Evolutionary conservation across 176 grass and related monocot genomes (phyloP).

Genomic region (Tillandsia leiboldiana): DNA sequence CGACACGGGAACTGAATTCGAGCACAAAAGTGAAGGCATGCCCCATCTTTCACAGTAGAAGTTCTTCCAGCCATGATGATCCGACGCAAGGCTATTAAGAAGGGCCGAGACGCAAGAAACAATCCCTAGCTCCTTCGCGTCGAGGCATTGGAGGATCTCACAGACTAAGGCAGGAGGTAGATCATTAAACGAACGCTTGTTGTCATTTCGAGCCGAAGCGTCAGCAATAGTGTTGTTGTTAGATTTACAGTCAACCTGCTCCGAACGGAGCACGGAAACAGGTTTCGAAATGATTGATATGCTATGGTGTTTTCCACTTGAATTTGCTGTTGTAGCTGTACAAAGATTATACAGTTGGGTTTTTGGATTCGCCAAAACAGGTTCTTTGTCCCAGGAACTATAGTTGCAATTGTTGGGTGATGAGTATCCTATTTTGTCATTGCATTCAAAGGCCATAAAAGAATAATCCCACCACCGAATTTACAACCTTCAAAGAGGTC

Average conservation of each 20-base stretch:
- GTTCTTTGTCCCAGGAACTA: conserved; percentile 20
- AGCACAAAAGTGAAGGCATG: conserved; percentile 1
- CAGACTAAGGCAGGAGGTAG: conserved; percentile 57
- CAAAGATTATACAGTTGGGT: not conserved
- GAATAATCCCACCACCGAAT: conserved; percentile 9
- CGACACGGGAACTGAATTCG: not conserved
- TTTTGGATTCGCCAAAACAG: conserved; percentile 12
- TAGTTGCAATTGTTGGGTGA: conserved; percentile 27
- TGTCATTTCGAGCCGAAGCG: conserved; percentile 9
- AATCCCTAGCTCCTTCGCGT: conserved; percentile 77
- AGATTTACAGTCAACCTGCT: conserved; percentile 19
- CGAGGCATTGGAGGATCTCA: conserved; percentile 73
- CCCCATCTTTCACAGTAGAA: conserved; percentile 91
- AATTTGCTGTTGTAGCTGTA: conserved; percentile 12
- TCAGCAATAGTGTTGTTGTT: conserved; percentile 13
- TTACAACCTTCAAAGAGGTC: conserved; percentile 4
- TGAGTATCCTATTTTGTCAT: conserved; percentile 32
- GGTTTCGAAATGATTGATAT: conserved; percentile 26
- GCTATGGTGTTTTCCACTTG: conserved; percentile 11
- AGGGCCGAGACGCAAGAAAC: conserved; percentile 74
- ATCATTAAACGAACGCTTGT: conserved; percentile 44
- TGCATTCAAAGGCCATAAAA: conserved; percentile 91
- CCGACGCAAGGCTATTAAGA: conserved; percentile 54
- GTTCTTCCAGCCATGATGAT: conserved; percentile 88
- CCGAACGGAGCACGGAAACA: conserved; percentile 20